These are phyloP conservation scores for Oryza officinalis DNA, from an alignment of 176 grass and related monocot species.

Conservation along the genomic window DNA sequence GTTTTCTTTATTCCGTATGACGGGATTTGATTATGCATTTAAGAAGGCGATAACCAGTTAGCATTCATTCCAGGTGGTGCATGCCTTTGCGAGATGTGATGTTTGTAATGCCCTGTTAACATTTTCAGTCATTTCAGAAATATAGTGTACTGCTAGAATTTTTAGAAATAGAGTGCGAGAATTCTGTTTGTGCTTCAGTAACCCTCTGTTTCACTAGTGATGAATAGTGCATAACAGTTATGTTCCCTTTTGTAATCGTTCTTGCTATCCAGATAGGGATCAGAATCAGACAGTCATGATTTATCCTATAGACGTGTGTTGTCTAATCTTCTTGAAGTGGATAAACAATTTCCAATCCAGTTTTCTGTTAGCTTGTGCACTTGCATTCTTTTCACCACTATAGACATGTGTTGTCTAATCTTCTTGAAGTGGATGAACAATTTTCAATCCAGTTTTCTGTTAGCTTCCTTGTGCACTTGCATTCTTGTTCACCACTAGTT, in stretches of 20 bases:
- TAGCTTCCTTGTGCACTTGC: conserved; percentile 6
- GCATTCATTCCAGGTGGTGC: not conserved
- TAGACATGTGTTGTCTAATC: not conserved
- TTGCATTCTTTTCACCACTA: not conserved
- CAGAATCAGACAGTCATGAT: not conserved
- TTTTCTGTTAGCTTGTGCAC: not conserved
- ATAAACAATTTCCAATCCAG: not conserved
- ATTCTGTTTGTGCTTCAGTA: not conserved
- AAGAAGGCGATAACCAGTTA: not conserved
- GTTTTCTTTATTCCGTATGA: not conserved
- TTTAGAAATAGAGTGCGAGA: not conserved
- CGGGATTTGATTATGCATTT: not conserved
- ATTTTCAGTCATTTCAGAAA: conserved; percentile 3
- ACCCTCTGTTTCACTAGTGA: not conserved
- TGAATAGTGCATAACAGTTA: not conserved
- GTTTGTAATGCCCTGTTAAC: not conserved
- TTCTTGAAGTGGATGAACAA: not conserved
- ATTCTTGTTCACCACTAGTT: not conserved
- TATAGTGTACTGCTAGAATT: not conserved
- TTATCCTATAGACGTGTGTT: not conserved
- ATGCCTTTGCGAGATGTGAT: not conserved
- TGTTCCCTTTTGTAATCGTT: not conserved
- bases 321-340: not conserved
- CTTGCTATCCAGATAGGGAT: not conserved
- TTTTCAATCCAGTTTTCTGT: not conserved